A percentile compares a stretch with the other conserved stretches of the same genome.
Conservation (phyloP, 768 basidiomycete genomes). For the Termitomyces sp. region DNA sequence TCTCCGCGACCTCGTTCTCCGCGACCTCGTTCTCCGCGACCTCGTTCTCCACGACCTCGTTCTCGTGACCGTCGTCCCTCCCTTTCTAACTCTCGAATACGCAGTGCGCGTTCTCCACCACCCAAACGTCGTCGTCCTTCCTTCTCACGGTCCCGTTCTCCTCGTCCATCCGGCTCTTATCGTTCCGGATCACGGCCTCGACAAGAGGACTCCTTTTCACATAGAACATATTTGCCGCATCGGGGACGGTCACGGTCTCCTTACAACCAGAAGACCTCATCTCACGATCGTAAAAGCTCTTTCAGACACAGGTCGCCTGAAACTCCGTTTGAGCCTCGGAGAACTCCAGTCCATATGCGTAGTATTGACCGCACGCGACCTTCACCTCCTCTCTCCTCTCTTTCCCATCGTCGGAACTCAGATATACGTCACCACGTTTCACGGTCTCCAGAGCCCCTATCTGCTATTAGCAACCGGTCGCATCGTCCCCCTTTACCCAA, state of each 20-base stretch:
- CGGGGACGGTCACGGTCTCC: background rate
- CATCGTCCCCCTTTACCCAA: constrained; percentile 3
- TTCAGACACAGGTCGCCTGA: background rate
- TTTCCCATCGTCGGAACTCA: background rate
- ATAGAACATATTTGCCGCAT: background rate
- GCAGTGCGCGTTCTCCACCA: background rate
- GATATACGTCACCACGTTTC: background rate
- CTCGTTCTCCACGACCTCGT: constrained; percentile 4
- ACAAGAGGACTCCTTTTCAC: background rate
- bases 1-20: constrained; percentile 5
- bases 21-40: constrained; percentile 1
- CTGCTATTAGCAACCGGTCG: background rate
- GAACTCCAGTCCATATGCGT: constrained; percentile 11
- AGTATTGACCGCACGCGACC: constrained; percentile 4
- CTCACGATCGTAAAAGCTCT: background rate
- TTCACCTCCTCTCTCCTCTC: background rate
- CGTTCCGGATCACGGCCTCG: background rate
- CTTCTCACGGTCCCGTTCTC: background rate
- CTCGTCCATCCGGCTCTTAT: background rate
- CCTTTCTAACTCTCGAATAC: constrained; percentile 6
- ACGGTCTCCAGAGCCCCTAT: background rate
- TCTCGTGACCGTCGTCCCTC: background rate
- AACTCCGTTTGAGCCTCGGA: background rate
- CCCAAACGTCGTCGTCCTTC: background rate
- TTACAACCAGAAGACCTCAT: background rate